Conservation (phyloP, 495 filamentous ascomycete species). For the Hapsidospora chrysogenum region DNA sequence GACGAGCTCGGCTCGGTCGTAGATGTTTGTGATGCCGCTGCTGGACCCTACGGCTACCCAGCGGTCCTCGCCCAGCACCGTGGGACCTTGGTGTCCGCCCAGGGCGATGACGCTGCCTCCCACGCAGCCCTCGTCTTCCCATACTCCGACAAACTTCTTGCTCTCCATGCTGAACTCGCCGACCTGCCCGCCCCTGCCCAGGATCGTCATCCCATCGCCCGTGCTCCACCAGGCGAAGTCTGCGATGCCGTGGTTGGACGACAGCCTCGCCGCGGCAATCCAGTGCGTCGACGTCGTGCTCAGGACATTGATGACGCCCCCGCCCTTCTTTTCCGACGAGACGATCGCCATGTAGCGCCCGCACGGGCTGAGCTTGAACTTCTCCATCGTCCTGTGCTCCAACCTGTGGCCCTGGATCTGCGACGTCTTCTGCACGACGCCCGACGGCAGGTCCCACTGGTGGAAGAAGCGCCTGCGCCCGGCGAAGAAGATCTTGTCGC, state of each 20-base stretch:
- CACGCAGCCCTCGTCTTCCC: slow-evolving; percentile 82
- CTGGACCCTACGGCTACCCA: slow-evolving; percentile 79
- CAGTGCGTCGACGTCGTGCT: slow-evolving; percentile 73
- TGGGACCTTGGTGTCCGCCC: slow-evolving; percentile 42
- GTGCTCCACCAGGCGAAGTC: slow-evolving; percentile 86
- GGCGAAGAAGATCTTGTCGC: slow-evolving; percentile 62
- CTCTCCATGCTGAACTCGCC: slow-evolving; percentile 67
- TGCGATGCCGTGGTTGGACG: slow-evolving; percentile 65
- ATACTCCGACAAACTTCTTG: slow-evolving; percentile 53
- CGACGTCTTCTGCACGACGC: slow-evolving; percentile 59
- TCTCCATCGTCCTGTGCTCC: slow-evolving; percentile 81
- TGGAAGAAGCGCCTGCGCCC: slow-evolving; percentile 85
- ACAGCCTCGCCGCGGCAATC: slow-evolving; percentile 67
- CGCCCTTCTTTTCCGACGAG: slow-evolving; percentile 62
- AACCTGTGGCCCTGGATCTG: slow-evolving; percentile 65
- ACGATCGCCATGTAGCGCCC: slow-evolving; percentile 71
- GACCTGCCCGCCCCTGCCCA: slow-evolving; percentile 77
- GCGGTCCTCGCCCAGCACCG: slow-evolving; percentile 57
- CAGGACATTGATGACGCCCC: slow-evolving; percentile 75
- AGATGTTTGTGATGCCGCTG: slow-evolving; percentile 80
- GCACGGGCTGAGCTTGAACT: slow-evolving; percentile 69
- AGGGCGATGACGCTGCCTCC: slow-evolving; percentile 68
- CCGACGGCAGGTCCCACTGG: slow-evolving; percentile 74
- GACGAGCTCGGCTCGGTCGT: slow-evolving; percentile 58
- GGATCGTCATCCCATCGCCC: slow-evolving; percentile 57